Conservation (phyloP, 2,329 filamentous ascomycete species). For the Aureobasidium zeae region DNA sequence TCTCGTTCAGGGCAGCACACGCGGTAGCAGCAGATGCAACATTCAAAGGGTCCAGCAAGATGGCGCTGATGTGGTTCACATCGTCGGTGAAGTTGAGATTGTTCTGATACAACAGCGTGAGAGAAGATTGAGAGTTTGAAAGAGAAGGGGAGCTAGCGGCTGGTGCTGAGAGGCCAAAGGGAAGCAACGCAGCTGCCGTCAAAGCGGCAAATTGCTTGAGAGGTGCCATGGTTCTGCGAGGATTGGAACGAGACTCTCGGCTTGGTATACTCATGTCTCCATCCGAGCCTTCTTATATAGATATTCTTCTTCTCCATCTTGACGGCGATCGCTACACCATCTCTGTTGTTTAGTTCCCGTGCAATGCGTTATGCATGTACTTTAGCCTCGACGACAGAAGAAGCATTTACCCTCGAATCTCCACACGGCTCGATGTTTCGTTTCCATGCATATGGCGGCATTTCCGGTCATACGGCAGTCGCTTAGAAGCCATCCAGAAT, state of each 20-base stretch:
- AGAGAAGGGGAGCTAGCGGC: constrained; percentile 9
- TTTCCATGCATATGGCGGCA: neutral
- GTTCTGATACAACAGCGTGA: constrained; percentile 46
- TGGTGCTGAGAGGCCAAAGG: neutral
- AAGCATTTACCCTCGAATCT: constrained; percentile 10
- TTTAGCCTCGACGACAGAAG: constrained; percentile 15
- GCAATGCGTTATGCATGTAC: constrained; percentile 7
- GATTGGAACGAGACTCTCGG: neutral
- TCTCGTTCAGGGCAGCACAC: constrained; percentile 42
- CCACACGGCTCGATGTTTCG: neutral
- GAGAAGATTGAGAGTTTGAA: constrained; percentile 34
- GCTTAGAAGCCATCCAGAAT: constrained; percentile 3
- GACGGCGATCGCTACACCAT: neutral
- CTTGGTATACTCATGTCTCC: neutral
- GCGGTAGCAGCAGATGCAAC: constrained; percentile 33
- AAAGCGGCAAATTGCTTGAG: constrained; percentile 3
- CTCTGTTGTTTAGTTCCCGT: neutral
- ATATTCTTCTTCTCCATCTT: neutral
- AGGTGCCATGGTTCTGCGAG: constrained; percentile 10
- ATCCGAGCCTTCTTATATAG: neutral
- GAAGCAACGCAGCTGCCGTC: constrained; percentile 1
- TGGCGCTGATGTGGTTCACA: constrained; percentile 43
- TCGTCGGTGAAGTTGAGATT: constrained; percentile 47
- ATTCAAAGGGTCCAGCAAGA: constrained; percentile 39
- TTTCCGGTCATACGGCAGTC: constrained; percentile 6